Base-by-base conservation (phyloP, 495 filamentous ascomycete species). In the Patellaria atrata region DNA sequence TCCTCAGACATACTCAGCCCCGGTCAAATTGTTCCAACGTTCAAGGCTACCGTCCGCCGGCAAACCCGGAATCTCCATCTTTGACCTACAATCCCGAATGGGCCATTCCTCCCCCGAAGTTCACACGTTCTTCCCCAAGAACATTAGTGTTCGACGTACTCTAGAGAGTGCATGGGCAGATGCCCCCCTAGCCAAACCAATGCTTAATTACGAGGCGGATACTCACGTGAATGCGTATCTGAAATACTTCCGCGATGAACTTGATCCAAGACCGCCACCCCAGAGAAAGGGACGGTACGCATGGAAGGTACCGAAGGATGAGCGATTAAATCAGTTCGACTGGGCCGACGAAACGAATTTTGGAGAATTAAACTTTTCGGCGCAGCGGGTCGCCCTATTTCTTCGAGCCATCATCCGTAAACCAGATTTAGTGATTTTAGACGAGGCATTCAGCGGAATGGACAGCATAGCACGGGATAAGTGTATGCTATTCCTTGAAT, bases 41-140 rank as follows among this genome's bases (percentile, higher is more conserved):
- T 76, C 76, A 27, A 71, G 89, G 6, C 66, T 94, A 2, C 84
- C 86, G 1, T 67, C 75, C 31, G 65, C 64, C 0, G 84, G 79
- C 10, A 48, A 70, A 31, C 71, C 69, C 0, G 85, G 82, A 0
- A 71, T 94, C 18, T 89, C 83, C 3, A 73, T 93, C 36, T 94
- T 91, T 57, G 86, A 94, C 32, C 73, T 97, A 23, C 87, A 96
- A 51, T 65, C 74, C 1, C 77, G 84, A 12, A 77, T 96, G 33
- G 89, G 89, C 12, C 84, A 94, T 47, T 84, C 84, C 2, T 86
- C 79, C 28, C 91, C 89, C 0, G 89, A 97, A 52, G 79, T 94
- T 14, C 85, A 94, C 43, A 74, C 79, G 29, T 82, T 92, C 61
- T 94, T 94, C 60, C 89, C 89, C 2, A 73, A 73, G 27, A 64